Percentiles rank a stretch among this genome's conserved stretches.
phyloP scores from a whole-genome alignment of 495 filamentous ascomycete genomes.

The Aspergillus carlsbadensis region DNA sequence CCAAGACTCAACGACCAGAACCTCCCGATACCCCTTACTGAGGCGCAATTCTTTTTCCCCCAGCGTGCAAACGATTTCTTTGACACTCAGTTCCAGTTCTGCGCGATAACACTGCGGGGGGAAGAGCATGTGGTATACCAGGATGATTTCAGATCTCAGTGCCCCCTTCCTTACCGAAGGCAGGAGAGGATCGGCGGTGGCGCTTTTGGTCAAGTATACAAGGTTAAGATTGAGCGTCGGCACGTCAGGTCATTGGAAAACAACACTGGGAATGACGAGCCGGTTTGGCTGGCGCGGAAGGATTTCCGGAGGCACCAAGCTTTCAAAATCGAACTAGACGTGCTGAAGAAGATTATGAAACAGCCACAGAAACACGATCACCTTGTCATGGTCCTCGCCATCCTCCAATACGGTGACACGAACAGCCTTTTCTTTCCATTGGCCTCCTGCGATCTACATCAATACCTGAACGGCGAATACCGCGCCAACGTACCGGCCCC shows the following conservation, averaged over 20 bases:
- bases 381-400: constrained; percentile 16
- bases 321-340: constrained; percentile 12
- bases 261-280: neutral
- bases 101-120: constrained; percentile 17
- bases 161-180: constrained; percentile 17
- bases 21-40: constrained; percentile 8
- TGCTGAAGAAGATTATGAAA: constrained; percentile 10
- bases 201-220: constrained; percentile 17
- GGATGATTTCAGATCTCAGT: constrained; percentile 3
- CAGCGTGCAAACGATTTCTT: constrained; percentile 9
- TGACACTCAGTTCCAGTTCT: constrained; percentile 17
- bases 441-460: constrained; percentile 16
- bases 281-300: constrained; percentile 12
- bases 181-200: constrained; percentile 13
- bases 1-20: constrained; percentile 2
- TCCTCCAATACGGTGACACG: constrained; percentile 13
- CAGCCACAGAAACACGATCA: constrained; percentile 12
- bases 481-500: neutral
- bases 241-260: constrained; percentile 9
- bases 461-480: constrained; percentile 12
- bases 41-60: constrained; percentile 4
- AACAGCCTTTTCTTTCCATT: constrained; percentile 21
- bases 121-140: constrained; percentile 10
- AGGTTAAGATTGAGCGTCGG: constrained; percentile 14
- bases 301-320: constrained; percentile 14